Evolutionary conservation across 441 rosid species (phyloP).

Genomic region (Jatropha multifida): DNA sequence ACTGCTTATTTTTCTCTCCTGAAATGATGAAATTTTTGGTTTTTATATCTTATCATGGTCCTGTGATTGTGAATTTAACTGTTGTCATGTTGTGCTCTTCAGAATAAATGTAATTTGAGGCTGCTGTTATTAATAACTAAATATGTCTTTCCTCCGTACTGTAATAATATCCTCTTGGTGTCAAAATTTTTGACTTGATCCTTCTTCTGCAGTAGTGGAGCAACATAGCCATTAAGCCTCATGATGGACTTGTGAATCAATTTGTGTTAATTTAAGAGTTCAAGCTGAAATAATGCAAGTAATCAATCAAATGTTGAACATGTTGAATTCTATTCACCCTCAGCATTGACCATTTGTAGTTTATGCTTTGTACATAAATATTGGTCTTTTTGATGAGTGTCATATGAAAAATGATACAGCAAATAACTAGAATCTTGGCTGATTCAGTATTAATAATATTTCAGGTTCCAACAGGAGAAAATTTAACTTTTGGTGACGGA

Average conservation of each 20-base stretch:
- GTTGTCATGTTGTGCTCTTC: background rate
- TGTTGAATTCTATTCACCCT: background rate
- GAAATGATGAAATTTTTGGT: background rate
- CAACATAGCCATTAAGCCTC: too few relatives aligned
- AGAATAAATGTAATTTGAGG: background rate
- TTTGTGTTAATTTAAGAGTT: background rate
- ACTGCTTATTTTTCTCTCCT: background rate
- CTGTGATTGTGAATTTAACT: background rate
- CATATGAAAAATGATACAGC: background rate
- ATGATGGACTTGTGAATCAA: background rate
- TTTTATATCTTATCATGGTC: background rate
- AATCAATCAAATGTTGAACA: background rate
- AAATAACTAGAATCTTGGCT: constrained; percentile 10
- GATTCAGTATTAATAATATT: constrained; percentile 19
- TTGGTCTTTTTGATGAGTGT: background rate
- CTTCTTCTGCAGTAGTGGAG: background rate
- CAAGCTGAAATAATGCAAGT: background rate
- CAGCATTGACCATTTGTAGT: background rate
- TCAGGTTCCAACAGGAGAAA: constrained; percentile 93
- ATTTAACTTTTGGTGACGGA: constrained; percentile 63
- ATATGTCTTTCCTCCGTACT: background rate
- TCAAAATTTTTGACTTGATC: background rate
- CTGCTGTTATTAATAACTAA: background rate
- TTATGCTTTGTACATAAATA: constrained; percentile 2
- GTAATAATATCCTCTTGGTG: background rate